phyloP scores from a whole-genome alignment of 1,139 yeast species.

The Spathaspora sp. region DNA sequence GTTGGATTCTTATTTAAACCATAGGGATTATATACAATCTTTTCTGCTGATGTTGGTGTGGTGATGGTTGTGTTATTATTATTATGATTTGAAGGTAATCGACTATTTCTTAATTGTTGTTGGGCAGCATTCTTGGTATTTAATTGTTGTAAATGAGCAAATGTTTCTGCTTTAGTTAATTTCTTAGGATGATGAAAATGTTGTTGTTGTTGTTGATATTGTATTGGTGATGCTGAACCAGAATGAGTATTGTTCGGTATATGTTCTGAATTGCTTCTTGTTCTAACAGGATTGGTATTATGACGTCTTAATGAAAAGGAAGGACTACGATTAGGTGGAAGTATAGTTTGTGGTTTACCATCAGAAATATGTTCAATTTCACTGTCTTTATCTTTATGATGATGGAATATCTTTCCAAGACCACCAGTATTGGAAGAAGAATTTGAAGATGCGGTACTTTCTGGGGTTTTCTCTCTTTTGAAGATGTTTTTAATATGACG shows the following conservation, averaged over 20 bases:
- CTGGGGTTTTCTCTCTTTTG: constrained; percentile 19
- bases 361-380: constrained; percentile 3
- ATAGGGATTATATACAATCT: constrained; percentile 47
- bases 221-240: background rate
- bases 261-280: constrained; percentile 7
- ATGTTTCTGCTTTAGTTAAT: constrained; percentile 38
- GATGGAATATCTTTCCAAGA: constrained; percentile 31
- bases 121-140: constrained; percentile 32
- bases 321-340: constrained; percentile 19
- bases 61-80: no score
- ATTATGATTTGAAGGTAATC: constrained; percentile 12
- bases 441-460: constrained; percentile 8
- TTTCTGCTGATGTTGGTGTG: constrained; percentile 20
- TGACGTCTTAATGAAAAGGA: constrained; percentile 31
- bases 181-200: constrained; percentile 19
- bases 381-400: constrained; percentile 11
- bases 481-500: constrained; percentile 22
- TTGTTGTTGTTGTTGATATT: constrained; percentile 4
- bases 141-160: constrained; percentile 37
- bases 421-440: constrained; percentile 25
- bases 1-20: constrained; percentile 41
- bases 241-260: constrained; percentile 1
- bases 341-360: background rate
- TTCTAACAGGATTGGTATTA: constrained; percentile 19
- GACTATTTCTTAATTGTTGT: constrained; percentile 14